Evolutionary conservation across 148 eudicot species (phyloP).

Genomic region (Tetragonia tetragonoides): DNA sequence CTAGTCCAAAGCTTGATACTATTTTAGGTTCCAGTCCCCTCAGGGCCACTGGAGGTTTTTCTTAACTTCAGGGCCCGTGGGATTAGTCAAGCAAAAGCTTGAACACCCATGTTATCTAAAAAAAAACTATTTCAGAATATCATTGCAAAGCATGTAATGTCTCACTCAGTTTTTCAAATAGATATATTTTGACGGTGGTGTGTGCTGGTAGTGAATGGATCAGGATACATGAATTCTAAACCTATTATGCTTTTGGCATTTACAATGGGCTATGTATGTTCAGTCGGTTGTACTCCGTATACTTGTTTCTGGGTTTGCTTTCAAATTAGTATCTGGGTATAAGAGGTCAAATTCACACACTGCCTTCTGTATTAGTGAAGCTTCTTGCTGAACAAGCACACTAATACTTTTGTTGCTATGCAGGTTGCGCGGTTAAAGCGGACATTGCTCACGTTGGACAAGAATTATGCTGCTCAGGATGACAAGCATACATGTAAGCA

Average conservation of each 20-base stretch:
- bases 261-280: neutral
- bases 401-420: neutral
- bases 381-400: neutral
- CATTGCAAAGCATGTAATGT: neutral
- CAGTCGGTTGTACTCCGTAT: neutral
- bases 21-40: too few species aligned
- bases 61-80: too few species aligned
- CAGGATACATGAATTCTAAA: neutral
- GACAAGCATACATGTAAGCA: slow-evolving; percentile 76
- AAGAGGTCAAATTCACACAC: neutral
- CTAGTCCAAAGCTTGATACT: neutral
- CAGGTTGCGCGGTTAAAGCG: slow-evolving; percentile 64
- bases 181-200: too few species aligned
- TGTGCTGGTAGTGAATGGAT: neutral
- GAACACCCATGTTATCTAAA: too few species aligned
- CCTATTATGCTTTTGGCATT: neutral
- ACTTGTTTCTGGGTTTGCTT: neutral
- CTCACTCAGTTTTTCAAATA: neutral
- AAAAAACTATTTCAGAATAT: neutral
- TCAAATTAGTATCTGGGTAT: neutral
- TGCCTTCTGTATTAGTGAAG: neutral
- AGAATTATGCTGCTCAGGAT: slow-evolving; percentile 83
- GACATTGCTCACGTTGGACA: slow-evolving; percentile 60
- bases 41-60: too few species aligned
- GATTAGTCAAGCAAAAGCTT: too few species aligned